These are phyloP conservation scores for Blepharisma undulans DNA, from an alignment of 169 alveolate species.

Conservation along the genomic window DNA sequence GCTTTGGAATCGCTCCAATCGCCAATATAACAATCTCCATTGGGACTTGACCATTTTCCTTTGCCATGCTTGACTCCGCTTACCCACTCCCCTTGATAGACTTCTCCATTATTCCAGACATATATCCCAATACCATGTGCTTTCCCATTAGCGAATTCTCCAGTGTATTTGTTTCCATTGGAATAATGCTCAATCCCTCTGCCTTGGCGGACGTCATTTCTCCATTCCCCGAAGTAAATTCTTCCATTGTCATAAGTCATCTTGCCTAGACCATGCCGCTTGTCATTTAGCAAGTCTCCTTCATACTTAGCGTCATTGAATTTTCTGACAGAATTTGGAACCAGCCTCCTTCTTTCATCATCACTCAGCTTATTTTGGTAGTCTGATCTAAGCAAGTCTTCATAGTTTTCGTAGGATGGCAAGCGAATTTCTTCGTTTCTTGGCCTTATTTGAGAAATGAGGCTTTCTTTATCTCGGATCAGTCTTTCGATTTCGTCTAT, in stretches of 20 bases:
- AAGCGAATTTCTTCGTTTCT: background rate
- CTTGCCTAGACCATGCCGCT: constrained; percentile 47
- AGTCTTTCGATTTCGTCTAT: background rate
- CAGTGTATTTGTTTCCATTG: constrained; percentile 33
- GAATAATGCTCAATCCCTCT: constrained; percentile 24
- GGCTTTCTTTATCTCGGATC: background rate
- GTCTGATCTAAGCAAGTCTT: background rate
- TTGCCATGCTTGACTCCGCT: constrained; percentile 37
- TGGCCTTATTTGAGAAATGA: background rate
- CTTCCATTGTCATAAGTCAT: constrained; percentile 42
- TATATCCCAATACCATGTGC: constrained; percentile 33
- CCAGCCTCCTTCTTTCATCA: background rate
- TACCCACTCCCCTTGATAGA: constrained; percentile 34
- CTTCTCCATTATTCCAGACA: constrained; percentile 33
- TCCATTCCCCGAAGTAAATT: constrained; percentile 39
- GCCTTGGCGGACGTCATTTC: constrained; percentile 37
- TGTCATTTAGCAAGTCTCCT: constrained; percentile 30
- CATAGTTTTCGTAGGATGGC: background rate
- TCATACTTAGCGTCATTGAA: constrained; percentile 27
- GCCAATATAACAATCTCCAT: constrained; percentile 38
- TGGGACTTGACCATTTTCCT: constrained; percentile 33
- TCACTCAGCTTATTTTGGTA: background rate
- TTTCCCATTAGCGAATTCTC: constrained; percentile 30
- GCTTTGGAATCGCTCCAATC: constrained; percentile 42
- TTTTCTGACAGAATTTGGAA: background rate